Conservation (phyloP, 306 rosid species). For the Glycine latifolia region DNA sequence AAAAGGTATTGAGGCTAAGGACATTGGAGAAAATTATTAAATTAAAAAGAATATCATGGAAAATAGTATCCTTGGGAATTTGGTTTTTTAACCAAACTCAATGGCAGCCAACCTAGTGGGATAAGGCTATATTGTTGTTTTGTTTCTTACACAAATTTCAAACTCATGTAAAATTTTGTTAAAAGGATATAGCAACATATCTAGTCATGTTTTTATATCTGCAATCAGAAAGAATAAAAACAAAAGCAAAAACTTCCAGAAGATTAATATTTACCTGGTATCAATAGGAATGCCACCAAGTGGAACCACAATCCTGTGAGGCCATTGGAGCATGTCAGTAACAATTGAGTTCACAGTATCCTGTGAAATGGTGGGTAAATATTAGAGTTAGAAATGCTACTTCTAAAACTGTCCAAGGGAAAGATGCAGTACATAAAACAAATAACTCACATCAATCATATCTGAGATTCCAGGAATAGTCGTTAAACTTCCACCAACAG, state of each 20-base stretch:
- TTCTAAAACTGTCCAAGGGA: slow-evolving; percentile 5
- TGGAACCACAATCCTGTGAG: slow-evolving; percentile 92
- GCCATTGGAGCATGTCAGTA: slow-evolving; percentile 96
- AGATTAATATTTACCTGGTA: slow-evolving; percentile 64
- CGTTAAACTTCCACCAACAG: slow-evolving; percentile 95
- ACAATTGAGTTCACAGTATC: slow-evolving; percentile 87
- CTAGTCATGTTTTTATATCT: slow-evolving; percentile 6
- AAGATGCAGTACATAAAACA: slow-evolving; percentile 13
- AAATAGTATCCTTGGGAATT: not conserved
- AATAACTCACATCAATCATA: slow-evolving; percentile 90
- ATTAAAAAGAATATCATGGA: not conserved
- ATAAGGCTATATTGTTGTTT: not conserved
- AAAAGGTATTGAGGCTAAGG: not conserved
- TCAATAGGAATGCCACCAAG: slow-evolving; percentile 85
- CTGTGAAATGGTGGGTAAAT: slow-evolving; percentile 52
- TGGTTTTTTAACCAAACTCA: not conserved
- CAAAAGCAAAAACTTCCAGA: not conserved
- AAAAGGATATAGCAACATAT: not conserved
- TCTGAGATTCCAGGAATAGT: slow-evolving; percentile 97
- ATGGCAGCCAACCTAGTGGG: not conserved
- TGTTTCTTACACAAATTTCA: slow-evolving; percentile 15
- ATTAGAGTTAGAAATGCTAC: slow-evolving; percentile 36
- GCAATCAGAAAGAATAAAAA: slow-evolving; percentile 1
- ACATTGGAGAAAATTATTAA: not conserved
- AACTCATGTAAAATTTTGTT: slow-evolving; percentile 15